Evolutionary conservation across 2,329 filamentous ascomycete genomes (phyloP).

Genomic region (Fusarium cyanostomum): DNA sequence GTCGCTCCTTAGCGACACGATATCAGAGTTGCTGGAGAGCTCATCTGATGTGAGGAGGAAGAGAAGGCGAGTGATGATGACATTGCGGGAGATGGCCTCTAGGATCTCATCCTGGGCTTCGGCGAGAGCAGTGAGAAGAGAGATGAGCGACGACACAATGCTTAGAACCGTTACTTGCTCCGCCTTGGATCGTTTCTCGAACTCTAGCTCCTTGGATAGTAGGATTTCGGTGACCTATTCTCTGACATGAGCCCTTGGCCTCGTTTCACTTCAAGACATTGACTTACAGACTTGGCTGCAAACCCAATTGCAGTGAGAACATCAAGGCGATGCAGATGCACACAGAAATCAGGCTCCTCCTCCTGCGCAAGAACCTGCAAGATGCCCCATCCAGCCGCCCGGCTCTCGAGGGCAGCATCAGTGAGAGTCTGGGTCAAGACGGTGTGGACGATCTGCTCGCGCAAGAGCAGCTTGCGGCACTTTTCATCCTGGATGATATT

Average conservation of each 20-base stretch:
- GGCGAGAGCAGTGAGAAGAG: conserved; percentile 62
- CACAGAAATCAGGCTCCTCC: conserved; percentile 73
- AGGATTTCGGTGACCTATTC: conserved; percentile 57
- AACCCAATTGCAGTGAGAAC: conserved; percentile 68
- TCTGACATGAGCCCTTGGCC: conserved; percentile 7
- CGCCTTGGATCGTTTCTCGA: conserved; percentile 60
- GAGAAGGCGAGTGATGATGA: conserved; percentile 62
- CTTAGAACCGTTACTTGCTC: conserved; percentile 65
- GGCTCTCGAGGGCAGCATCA: conserved; percentile 69
- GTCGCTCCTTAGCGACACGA: conserved; percentile 55
- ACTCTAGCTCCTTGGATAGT: conserved; percentile 51
- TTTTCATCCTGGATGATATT: conserved; percentile 70
- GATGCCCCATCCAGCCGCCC: conserved; percentile 74
- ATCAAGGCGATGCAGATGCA: conserved; percentile 71
- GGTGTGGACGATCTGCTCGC: conserved; percentile 72
- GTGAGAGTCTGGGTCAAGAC: conserved; percentile 72
- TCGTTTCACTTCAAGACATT: not conserved
- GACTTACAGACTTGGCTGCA: conserved; percentile 61
- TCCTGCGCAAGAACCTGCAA: conserved; percentile 68
- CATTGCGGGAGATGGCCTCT: conserved; percentile 60
- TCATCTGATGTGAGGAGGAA: conserved; percentile 61
- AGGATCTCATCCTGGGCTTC: conserved; percentile 70
- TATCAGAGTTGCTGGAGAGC: conserved; percentile 54
- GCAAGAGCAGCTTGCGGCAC: conserved; percentile 71
- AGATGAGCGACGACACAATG: conserved; percentile 63